Conservation (phyloP, 306 rosid species). For the Glycyrrhiza uralensis region DNA sequence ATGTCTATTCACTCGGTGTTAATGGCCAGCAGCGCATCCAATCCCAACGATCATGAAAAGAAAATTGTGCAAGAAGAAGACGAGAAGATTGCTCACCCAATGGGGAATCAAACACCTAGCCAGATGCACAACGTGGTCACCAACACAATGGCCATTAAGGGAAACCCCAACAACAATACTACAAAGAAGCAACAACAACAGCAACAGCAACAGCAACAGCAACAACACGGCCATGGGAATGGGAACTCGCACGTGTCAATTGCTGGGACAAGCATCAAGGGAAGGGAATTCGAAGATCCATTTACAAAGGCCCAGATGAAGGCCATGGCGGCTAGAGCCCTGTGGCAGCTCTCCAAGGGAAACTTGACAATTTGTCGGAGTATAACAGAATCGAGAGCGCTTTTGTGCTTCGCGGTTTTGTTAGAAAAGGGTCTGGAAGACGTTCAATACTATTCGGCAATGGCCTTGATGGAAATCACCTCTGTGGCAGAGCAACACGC, state of each 20-base stretch:
- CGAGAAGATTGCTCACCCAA: conserved; percentile 20
- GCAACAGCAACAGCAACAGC: no score
- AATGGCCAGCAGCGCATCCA: conserved; percentile 31
- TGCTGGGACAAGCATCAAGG: conserved; percentile 49
- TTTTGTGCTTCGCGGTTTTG: conserved; percentile 67
- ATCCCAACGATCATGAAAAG: neutral
- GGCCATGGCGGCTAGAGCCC: conserved; percentile 68
- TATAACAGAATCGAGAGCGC: conserved; percentile 73
- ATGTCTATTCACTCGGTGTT: conserved; percentile 51
- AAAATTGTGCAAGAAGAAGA: neutral
- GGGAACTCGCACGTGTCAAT: conserved; percentile 6
- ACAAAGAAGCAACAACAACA: neutral
- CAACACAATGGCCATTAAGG: conserved; percentile 22
- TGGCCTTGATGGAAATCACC: conserved; percentile 70
- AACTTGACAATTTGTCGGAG: conserved; percentile 53
- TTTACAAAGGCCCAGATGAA: conserved; percentile 58
- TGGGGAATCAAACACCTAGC: neutral
- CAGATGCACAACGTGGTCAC: conserved; percentile 19
- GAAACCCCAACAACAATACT: neutral
- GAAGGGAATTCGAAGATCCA: conserved; percentile 63
- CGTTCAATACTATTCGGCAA: conserved; percentile 48
- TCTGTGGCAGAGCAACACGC: conserved; percentile 57
- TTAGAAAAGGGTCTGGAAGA: conserved; percentile 56
- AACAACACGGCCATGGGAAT: no score
- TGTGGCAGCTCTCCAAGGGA: conserved; percentile 59